Evolutionary conservation across 805 yeast species (phyloP).

Genomic region (Candida quercuum): DNA sequence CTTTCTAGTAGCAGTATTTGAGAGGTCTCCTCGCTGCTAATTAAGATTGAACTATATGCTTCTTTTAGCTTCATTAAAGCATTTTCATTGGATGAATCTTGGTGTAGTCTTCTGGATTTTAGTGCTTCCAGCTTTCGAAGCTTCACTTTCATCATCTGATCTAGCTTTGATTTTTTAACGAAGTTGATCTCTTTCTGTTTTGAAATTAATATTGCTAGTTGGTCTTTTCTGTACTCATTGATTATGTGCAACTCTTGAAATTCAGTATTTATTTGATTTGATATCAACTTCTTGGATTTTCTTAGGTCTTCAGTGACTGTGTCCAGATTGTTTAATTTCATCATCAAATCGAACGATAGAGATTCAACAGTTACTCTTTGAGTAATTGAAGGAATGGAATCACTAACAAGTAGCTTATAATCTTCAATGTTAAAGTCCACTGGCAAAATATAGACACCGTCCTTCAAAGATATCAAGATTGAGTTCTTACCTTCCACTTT

Average conservation of each 20-base stretch:
- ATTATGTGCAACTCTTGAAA: constrained; percentile 1
- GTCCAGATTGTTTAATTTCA: constrained; percentile 36
- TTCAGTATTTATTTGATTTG: constrained; percentile 8
- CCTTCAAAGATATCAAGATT: constrained; percentile 26
- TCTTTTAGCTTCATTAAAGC: constrained; percentile 7
- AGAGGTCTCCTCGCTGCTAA: constrained; percentile 9
- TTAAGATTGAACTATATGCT: constrained; percentile 9
- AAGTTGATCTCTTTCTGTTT: constrained; percentile 3
- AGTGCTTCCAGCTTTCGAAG: constrained; percentile 5
- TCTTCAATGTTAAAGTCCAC: constrained; percentile 4
- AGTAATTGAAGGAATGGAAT: constrained; percentile 2
- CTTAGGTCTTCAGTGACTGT: constrained; percentile 30
- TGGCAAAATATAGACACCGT: constrained; percentile 23
- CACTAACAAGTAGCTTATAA: constrained; percentile 7
- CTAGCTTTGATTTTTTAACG: constrained; percentile 4
- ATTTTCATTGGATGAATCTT: neutral
- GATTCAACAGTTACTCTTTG: constrained; percentile 12
- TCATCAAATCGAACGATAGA: constrained; percentile 34
- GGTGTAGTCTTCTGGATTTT: constrained; percentile 1
- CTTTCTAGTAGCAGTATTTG: constrained; percentile 15
- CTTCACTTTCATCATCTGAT: constrained; percentile 9
- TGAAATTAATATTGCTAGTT: constrained; percentile 4
- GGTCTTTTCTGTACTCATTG: constrained; percentile 4
- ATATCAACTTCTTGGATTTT: constrained; percentile 13
- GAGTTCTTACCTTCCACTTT: constrained; percentile 13